Evolutionary conservation across 306 rosid species (phyloP), one percentile per base, ranked within the genome.

Genomic region (Biancaea sappan): DNA sequence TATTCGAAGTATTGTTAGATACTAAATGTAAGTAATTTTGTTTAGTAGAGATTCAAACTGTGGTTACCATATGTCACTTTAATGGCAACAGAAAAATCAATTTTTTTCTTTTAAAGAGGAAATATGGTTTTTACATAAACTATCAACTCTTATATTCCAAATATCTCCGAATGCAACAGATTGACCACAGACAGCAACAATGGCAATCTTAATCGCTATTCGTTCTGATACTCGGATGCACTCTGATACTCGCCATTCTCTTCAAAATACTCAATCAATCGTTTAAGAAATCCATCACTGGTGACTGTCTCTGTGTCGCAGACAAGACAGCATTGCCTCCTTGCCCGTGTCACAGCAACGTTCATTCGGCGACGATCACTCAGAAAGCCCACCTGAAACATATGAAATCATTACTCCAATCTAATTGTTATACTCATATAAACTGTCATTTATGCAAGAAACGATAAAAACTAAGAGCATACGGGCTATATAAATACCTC

Each of bases 361-460:
- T 94, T 94, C 99, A 94, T 94, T 78, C 96, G 87, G 79, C 99
- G 87, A 13, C 74, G 91, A 86, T 94, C 97, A 81, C 97, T 94
- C 75, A 94, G 85, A 86, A 94, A 94, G 25, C 99, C 99, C 57
- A 94, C 97, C 99, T 94, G 91, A 72, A 67, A 77, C 18, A 68
- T 83, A 46, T 53, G 56, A 77, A 43, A 64, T 78, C 43, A 53
- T 52, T 32, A 41, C 54, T 59, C 37, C 82, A 8, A 59, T 59
- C 11, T 44, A 25, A 21, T 62, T 43, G 24, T 35, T 41, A 29
- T 15, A 62, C 52, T 43, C 62, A 57, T 7, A 66, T 57, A 66
- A 62, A 66, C 60, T 24, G 25, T 46, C 37, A 71, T 11, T 3
- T 12, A 59, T 71, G 16, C 19, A 41, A 26, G 53, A 76, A 74